phyloP scores from a whole-genome alignment of 139 green algal genomes.

The Micractinium sp. region DNA sequence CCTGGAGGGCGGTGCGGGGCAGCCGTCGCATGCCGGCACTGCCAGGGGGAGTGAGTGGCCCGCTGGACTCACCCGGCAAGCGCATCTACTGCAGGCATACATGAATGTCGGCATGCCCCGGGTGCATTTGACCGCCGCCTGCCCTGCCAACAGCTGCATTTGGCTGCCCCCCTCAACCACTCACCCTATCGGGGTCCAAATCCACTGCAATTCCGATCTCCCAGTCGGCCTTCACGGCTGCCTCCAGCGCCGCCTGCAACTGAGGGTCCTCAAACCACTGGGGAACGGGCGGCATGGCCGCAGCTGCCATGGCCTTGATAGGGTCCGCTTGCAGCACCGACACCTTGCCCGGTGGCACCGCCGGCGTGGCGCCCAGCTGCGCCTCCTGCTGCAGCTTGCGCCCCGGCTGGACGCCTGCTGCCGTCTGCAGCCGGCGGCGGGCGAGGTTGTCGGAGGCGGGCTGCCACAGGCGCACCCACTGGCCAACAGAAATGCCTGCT shows the following conservation, averaged over 20 bases:
- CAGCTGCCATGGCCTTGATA: background rate
- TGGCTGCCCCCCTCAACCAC: background rate
- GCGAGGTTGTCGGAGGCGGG: background rate
- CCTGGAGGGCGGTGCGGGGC: no score
- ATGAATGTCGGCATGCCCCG: no score
- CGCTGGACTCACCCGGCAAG: no score
- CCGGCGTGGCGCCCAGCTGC: background rate
- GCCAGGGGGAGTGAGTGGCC: no score
- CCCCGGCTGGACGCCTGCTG: background rate
- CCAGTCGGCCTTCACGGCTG: conserved; percentile 17
- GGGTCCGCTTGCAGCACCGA: background rate
- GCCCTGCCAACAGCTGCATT: background rate
- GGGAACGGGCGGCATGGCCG: background rate
- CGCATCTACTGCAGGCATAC: no score
- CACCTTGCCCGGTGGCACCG: background rate
- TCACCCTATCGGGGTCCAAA: background rate
- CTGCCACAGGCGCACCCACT: conserved; percentile 24
- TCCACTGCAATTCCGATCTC: background rate
- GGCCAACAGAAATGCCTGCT: background rate
- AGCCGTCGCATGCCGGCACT: no score
- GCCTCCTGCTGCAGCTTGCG: conserved; percentile 8
- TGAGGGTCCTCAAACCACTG: background rate
- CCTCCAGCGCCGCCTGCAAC: conserved; percentile 7
- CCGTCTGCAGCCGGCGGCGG: background rate
- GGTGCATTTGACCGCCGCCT: no score